These are phyloP conservation scores for Aspergillus sclerotialis DNA, from an alignment of 2,329 filamentous ascomycete genomes.

Conservation along the genomic window DNA sequence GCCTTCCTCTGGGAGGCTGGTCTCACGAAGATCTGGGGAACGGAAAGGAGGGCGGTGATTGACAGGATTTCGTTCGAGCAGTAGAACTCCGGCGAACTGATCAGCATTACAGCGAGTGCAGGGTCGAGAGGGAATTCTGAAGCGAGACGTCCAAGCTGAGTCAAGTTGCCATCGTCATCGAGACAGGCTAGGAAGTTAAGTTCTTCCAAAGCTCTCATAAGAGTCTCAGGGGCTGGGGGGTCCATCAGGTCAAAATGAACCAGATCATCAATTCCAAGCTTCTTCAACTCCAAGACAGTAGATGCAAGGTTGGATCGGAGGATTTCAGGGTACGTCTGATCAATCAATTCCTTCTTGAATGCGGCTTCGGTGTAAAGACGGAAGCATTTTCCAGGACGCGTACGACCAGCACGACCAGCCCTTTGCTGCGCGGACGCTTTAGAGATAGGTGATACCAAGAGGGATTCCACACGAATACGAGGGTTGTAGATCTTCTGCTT, in stretches of 20 bases:
- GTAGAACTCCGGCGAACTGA: conserved; percentile 94
- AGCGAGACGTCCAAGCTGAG: conserved; percentile 73
- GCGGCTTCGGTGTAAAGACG: conserved; percentile 89
- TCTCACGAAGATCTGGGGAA: conserved; percentile 88
- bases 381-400: conserved; percentile 96
- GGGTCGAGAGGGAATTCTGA: conserved; percentile 96
- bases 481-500: conserved; percentile 99
- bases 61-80: conserved; percentile 98
- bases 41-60: conserved; percentile 85
- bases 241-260: conserved; percentile 99
- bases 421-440: conserved; percentile 96
- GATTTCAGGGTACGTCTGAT: conserved; percentile 95
- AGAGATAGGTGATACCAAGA: conserved; percentile 95
- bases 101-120: conserved; percentile 91
- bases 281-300: conserved; percentile 94
- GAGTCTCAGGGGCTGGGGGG: conserved; percentile 90
- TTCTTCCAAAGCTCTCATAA: conserved; percentile 96
- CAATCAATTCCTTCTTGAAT: conserved; percentile 96
- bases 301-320: conserved; percentile 89
- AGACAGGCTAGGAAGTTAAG: conserved; percentile 95
- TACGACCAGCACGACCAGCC: conserved; percentile 98
- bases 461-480: conserved; percentile 88
- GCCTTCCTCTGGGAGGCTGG: conserved; percentile 79
- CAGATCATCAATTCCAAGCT: conserved; percentile 88
- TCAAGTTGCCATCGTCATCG: conserved; percentile 92